phyloP scores from a whole-genome alignment of 208 protist species.

The Angomonas ambiguus region DNA sequence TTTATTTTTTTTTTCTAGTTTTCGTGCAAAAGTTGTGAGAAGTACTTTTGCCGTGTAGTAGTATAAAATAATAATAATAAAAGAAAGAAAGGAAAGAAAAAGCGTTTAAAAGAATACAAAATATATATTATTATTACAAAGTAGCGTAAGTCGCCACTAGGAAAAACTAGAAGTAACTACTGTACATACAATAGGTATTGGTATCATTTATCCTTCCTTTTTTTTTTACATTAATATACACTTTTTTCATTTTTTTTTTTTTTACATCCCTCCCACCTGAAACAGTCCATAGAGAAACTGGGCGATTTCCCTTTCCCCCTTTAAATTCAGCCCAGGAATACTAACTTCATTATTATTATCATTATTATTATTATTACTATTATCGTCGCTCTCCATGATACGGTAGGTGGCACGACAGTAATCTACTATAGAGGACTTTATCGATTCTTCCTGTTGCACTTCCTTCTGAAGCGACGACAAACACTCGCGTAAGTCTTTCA shows the following conservation, averaged over 20 bases:
- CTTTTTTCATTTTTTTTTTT: constrained; percentile 5
- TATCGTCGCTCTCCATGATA: not conserved
- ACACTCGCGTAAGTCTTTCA: not conserved
- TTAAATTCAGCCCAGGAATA: not conserved
- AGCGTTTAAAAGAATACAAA: too few relatives aligned
- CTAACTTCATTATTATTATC: not conserved
- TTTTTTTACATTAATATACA: not conserved
- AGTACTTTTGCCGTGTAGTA: too few relatives aligned
- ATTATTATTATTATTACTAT: not conserved
- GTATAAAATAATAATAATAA: not conserved
- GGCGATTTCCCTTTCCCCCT: not conserved
- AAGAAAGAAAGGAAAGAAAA: not conserved
- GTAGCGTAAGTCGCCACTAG: too few relatives aligned
- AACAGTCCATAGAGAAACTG: not conserved
- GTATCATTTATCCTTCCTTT: too few relatives aligned
- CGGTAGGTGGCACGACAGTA: not conserved
- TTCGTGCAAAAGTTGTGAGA: too few relatives aligned
- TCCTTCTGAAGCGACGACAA: not conserved
- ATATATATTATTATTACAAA: too few relatives aligned
- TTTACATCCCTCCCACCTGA: not conserved
- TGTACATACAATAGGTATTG: too few relatives aligned
- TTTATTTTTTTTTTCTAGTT: too few relatives aligned
- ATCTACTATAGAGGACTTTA: not conserved
- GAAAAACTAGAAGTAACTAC: too few relatives aligned
- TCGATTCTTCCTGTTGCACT: not conserved